Evolutionary conservation across 2,329 filamentous ascomycete genomes (phyloP).

Genomic region (Exophiala phaeomuriformis): DNA sequence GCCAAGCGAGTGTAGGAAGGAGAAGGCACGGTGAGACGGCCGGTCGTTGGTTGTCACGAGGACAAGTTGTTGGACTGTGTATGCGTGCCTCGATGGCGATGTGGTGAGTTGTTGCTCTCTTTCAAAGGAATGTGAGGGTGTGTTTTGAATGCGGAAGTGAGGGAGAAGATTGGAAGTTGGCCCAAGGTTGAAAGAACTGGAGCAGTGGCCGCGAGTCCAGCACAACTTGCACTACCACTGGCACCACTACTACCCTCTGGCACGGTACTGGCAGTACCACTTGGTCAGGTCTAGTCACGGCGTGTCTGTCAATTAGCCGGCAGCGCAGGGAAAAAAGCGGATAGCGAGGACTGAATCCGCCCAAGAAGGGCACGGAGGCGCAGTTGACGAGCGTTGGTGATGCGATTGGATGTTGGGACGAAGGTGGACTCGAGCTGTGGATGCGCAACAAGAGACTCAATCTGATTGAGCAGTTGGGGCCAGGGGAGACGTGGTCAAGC

Average conservation of each 20-base stretch:
- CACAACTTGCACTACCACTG: no score
- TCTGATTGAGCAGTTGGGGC: neutral
- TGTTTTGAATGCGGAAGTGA: slow-evolving; percentile 3
- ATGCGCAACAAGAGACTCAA: neutral
- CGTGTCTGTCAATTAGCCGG: neutral
- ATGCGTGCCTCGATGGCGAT: slow-evolving; percentile 23
- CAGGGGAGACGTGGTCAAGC: no score
- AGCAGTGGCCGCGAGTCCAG: neutral
- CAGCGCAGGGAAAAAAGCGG: neutral
- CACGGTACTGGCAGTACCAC: no score
- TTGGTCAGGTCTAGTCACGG: no score
- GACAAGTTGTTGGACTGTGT: neutral
- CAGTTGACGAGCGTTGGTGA: neutral
- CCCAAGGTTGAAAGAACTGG: neutral
- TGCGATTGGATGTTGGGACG: neutral
- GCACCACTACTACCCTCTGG: no score
- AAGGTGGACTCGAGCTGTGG: neutral
- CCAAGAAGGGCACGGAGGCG: neutral
- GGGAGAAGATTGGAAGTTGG: slow-evolving; percentile 1
- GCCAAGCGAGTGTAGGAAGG: slow-evolving; percentile 18
- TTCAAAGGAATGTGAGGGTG: slow-evolving; percentile 18
- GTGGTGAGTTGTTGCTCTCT: slow-evolving; percentile 5
- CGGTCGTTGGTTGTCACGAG: neutral
- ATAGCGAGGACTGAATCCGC: neutral
- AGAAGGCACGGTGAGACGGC: slow-evolving; percentile 5